These are phyloP conservation scores for Colletotrichum eremochloae DNA, from an alignment of 2,329 filamentous ascomycete species.

Conservation along the genomic window DNA sequence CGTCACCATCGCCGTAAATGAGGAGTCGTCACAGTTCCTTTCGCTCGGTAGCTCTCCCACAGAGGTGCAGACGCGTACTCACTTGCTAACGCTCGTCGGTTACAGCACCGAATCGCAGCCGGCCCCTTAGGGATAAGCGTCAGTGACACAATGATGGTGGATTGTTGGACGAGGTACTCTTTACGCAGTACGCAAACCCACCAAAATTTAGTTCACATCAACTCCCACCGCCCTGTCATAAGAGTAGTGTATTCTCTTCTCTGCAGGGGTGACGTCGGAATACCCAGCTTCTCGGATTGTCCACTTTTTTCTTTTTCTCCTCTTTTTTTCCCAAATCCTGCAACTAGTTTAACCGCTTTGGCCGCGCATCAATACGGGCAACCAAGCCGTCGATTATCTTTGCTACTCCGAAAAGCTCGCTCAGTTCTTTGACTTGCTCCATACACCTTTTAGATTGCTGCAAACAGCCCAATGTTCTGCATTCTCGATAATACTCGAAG, in stretches of 20 bases:
- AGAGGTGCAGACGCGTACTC: neutral
- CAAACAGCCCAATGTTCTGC: neutral
- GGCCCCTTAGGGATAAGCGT: neutral
- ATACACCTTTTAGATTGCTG: neutral
- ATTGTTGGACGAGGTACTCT: neutral
- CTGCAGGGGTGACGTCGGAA: slow-evolving; percentile 30
- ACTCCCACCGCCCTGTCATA: neutral
- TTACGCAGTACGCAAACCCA: neutral
- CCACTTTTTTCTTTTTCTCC: too few relatives aligned
- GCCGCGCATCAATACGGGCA: neutral
- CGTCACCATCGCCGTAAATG: neutral
- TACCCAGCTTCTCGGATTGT: slow-evolving; percentile 34
- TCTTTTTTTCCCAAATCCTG: neutral
- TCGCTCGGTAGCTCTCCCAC: neutral
- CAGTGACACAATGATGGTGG: neutral
- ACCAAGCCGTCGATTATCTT: neutral
- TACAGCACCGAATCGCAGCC: neutral
- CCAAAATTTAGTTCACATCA: neutral
- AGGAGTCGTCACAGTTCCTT: neutral
- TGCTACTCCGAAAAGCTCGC: neutral
- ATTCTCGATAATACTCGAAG: neutral
- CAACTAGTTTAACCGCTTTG: slow-evolving; percentile 15
- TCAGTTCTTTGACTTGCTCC: neutral
- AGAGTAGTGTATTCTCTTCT: slow-evolving; percentile 2
- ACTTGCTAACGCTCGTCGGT: neutral